A percentile compares a stretch with the other conserved stretches of the same genome.
These are phyloP conservation scores for Plasmodium vivax DNA, from an alignment of 169 alveolate species.

Conservation along the genomic window DNA sequence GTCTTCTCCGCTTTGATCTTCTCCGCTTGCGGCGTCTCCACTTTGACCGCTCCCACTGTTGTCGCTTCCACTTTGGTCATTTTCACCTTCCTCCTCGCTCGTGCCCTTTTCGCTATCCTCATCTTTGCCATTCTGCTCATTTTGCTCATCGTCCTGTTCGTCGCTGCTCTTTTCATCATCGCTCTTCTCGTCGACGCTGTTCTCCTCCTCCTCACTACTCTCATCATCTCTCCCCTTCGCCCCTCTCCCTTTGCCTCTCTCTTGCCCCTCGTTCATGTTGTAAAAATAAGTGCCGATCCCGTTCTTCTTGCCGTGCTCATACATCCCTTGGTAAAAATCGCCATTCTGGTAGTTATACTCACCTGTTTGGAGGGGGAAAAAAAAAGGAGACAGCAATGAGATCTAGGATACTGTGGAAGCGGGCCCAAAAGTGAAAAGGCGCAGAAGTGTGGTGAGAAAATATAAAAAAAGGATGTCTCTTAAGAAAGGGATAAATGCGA, in stretches of 20 bases:
- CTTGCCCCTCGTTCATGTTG: background rate
- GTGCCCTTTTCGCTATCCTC: background rate
- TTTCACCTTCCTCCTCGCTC: background rate
- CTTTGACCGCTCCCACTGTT: no score
- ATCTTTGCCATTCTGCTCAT: background rate
- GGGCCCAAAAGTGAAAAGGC: background rate
- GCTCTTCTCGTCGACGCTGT: background rate
- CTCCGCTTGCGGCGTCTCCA: no score
- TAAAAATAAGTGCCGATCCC: constrained; percentile 63
- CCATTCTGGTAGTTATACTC: constrained; percentile 51
- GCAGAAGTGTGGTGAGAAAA: background rate
- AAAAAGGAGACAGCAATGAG: background rate
- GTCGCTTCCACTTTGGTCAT: background rate
- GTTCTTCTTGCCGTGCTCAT: constrained; percentile 47
- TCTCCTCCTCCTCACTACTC: background rate
- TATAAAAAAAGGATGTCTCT: background rate
- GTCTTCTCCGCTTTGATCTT: background rate
- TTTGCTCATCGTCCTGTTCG: background rate
- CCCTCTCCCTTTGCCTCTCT: background rate
- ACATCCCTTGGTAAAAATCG: constrained; percentile 39
- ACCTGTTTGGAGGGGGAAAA: constrained; percentile 15
- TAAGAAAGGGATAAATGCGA: background rate
- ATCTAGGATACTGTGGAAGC: background rate
- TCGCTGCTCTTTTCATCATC: background rate
- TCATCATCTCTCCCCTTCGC: background rate